Base-by-base conservation (phyloP, 164 flowering plant genomes). In the Chimonanthus salicifolius region DNA sequence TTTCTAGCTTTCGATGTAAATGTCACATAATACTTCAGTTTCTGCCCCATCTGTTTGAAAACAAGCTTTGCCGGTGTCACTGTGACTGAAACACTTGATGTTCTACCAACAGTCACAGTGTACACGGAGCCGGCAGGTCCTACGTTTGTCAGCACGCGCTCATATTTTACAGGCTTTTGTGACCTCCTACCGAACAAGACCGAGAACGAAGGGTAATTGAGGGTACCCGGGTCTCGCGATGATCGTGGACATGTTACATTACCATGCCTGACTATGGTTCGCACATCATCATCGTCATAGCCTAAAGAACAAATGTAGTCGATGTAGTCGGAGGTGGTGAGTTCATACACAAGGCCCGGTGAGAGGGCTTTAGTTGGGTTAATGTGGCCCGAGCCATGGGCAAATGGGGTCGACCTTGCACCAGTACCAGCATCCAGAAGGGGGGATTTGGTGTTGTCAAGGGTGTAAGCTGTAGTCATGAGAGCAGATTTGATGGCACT, bases 401-500 rank as follows among this genome's bases (percentile, higher is more conserved):
- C 69, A 15, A 49, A 20, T 1, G 69, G 69, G 13, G 60, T 43
- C 43, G 68, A 46, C 9, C 11, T n/a, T 7, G 20, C 5, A 4
- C 33, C 13, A n/a, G 18, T 8, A 8, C 15, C 15, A 16, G 2
- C 15, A 16, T 54, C 60, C 18, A 33, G 18, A 5, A 72, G 10
- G 2, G 71, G 66, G 6, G 16, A 49, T 13, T 15, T 5, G 44
- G 67, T 8, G 44, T 43, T 49, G n/a, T 74, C 69, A 8, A 54
- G 2, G 3, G n/a, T 11, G 4, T 9, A 9, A 44, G 75, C 44
- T 3, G 71, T 66, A 7, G 75, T 74, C 75, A 74, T 74, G 4
- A 74, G 11, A 7, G 75, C 75, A 0, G 75, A 74, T 9, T 47
- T 44, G 21, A 74, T 74, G 11, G 75, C 75, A 10, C 71, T 71